Evolutionary conservation across 768 basidiomycete genomes (phyloP).

Genomic region (Lactifluus hygrophoroides): DNA sequence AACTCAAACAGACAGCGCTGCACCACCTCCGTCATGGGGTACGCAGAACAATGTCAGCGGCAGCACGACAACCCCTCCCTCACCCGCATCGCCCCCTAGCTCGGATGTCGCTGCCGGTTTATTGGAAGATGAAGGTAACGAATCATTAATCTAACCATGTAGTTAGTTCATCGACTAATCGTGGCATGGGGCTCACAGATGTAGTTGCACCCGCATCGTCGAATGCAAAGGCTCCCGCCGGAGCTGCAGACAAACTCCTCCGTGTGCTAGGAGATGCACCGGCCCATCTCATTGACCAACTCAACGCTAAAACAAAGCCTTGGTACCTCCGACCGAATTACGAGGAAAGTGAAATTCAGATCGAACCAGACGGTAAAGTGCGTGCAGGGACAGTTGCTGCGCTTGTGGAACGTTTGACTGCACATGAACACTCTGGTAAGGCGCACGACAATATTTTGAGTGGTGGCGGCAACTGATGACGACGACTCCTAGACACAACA

Average conservation of each 20-base stretch:
- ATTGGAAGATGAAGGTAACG: constrained; percentile 23
- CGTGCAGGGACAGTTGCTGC: constrained; percentile 82
- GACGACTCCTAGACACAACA: constrained; percentile 51
- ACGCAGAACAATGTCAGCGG: not conserved
- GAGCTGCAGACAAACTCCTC: constrained; percentile 45
- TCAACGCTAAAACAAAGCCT: constrained; percentile 43
- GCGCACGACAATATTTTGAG: not conserved
- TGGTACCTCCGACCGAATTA: constrained; percentile 86
- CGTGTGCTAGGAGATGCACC: constrained; percentile 58
- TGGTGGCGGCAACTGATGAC: not conserved
- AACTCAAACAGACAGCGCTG: constrained; percentile 1
- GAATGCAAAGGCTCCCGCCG: constrained; percentile 24
- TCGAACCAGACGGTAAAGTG: constrained; percentile 78
- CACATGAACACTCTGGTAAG: constrained; percentile 81
- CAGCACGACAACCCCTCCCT: not conserved
- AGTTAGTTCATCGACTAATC: not conserved
- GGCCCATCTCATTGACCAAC: constrained; percentile 33
- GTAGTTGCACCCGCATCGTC: not conserved
- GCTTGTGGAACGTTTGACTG: constrained; percentile 82
- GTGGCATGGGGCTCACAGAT: not conserved
- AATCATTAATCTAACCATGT: not conserved
- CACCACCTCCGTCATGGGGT: constrained; percentile 15
- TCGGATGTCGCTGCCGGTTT: constrained; percentile 16
- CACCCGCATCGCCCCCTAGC: not conserved
- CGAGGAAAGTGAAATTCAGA: constrained; percentile 67